Evolutionary conservation across 2,329 filamentous ascomycete species (phyloP).

Genomic region (Fusarium sp.): DNA sequence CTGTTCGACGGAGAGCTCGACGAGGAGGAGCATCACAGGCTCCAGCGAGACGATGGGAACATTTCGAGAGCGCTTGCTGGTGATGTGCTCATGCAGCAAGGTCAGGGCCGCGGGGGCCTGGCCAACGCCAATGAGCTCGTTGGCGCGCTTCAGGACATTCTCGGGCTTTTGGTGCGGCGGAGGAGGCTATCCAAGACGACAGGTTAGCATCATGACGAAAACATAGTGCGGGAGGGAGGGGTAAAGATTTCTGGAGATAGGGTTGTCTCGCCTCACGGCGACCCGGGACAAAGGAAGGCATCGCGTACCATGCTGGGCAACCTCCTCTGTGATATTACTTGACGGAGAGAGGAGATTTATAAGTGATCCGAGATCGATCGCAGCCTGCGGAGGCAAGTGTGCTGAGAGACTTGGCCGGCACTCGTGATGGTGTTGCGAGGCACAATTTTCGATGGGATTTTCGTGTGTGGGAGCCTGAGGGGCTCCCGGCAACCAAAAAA

Average conservation of each 20-base stretch:
- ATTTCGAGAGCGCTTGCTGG: conserved; percentile 96
- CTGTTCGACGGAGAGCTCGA: conserved; percentile 95
- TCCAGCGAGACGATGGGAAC: conserved; percentile 94
- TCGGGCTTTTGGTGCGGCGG: conserved; percentile 97
- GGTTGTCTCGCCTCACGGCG: conserved; percentile 18
- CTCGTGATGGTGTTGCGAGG: conserved; percentile 52
- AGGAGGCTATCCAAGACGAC: conserved; percentile 71
- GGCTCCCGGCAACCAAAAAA: conserved; percentile 45
- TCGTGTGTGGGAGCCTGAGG: conserved; percentile 57
- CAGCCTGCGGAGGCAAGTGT: conserved; percentile 48
- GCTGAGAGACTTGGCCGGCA: conserved; percentile 50
- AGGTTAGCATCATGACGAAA: conserved; percentile 43
- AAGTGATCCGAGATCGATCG: conserved; percentile 50
- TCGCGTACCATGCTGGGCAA: conserved; percentile 61
- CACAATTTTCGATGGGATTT: conserved; percentile 52
- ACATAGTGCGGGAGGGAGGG: conserved; percentile 42
- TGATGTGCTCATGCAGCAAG: conserved; percentile 98
- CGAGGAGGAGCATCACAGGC: conserved; percentile 97
- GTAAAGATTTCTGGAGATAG: conserved; percentile 36
- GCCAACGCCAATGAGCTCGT: conserved; percentile 98
- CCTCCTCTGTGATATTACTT: conserved; percentile 56
- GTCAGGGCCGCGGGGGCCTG: conserved; percentile 91
- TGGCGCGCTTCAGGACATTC: conserved; percentile 97
- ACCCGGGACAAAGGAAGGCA: conserved; percentile 26
- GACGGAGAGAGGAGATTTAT: conserved; percentile 50